Percentiles rank a stretch among this genome's conserved stretches.
Conservation (phyloP, 306 rosid species). For the Boehmeria nivea region DNA sequence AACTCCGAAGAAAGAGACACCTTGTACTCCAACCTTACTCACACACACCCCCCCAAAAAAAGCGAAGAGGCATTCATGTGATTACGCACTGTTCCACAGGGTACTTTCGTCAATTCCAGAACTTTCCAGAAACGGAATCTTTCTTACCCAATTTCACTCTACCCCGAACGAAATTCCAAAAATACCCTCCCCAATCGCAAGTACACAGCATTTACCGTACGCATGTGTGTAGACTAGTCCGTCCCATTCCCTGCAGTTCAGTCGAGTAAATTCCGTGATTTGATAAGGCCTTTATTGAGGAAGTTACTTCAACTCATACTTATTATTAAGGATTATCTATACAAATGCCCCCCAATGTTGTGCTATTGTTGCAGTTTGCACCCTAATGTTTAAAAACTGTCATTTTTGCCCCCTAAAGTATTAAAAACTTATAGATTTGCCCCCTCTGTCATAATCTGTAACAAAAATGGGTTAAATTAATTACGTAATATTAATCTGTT, state of each 20-base stretch:
- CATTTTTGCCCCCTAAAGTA: no score
- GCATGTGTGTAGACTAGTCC: constrained; percentile 32
- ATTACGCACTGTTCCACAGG: constrained; percentile 18
- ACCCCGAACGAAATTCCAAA: constrained; percentile 4
- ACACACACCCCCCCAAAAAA: constrained; percentile 5
- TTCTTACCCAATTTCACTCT: no score
- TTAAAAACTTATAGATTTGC: no score
- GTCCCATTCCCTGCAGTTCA: constrained; percentile 11
- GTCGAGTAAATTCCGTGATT: constrained; percentile 32
- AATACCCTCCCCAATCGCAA: constrained; percentile 25
- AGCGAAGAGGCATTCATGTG: constrained; percentile 26
- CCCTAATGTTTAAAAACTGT: no score
- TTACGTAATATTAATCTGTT: no score
- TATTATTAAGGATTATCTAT: no score
- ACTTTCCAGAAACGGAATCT: constrained; percentile 38
- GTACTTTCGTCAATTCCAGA: constrained; percentile 36
- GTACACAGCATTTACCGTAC: constrained; percentile 25
- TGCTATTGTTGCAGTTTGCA: no score
- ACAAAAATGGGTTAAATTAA: no score
- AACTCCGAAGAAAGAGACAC: constrained; percentile 24
- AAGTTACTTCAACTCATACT: constrained; percentile 10
- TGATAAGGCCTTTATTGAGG: constrained; percentile 29
- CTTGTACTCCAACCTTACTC: constrained; percentile 18
- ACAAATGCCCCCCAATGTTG: no score
- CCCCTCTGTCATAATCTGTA: no score